Base-by-base conservation (phyloP, 441 rosid genomes). In the Melastoma candidum region DNA sequence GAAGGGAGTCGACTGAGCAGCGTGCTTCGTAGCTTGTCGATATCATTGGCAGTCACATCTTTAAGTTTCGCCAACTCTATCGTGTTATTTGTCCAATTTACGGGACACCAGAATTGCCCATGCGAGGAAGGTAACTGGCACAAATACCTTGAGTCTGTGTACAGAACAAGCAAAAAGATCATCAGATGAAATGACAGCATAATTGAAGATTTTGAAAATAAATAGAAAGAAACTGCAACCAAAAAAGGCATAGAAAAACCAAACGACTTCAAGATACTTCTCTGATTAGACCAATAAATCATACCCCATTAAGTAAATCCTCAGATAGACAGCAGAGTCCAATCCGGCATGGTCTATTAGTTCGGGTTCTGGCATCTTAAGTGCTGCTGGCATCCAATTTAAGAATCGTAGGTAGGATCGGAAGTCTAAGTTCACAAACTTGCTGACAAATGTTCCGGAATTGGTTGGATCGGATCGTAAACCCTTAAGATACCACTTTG, bases 281-380 rank as follows among this genome's bases (percentile, higher is more conserved):
- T 36, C 41, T 36, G 41, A 36, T 36, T 26, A 57, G 44, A 13
- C n/a, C 2, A 8, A 8, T 45, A 44, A 24, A 48, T 55, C 66
- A 52, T 77, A 87, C 95, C 97, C 97, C 44, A 89, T 57, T 81
- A 76, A 71, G 83, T 87, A 89, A 54, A 94, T 89, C 53, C 97
- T 80, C 74, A 94, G 77, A 59, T 87, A 94, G 49, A 80, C 96
- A 39, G 79, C 99, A 43, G 97, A 94, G 64, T 94, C 97, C 79
- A 94, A 72, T 36, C 99, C 99, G 0, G 99, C 99, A 63, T 94
- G 99, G 7, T 89, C 97, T 54, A 94, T 80, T 49, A 94, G 96
- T 70, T 89, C 97, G 46, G 74, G 82, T 74, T 94, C 99, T 0
- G 99, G 97, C 99, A 94, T 94, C 69, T 72, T 84, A n/a, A 94